A percentile compares a stretch with the other conserved stretches of the same genome.
Conservation (phyloP, 2,329 filamentous ascomycete genomes). For the Scedosporium boydii region DNA sequence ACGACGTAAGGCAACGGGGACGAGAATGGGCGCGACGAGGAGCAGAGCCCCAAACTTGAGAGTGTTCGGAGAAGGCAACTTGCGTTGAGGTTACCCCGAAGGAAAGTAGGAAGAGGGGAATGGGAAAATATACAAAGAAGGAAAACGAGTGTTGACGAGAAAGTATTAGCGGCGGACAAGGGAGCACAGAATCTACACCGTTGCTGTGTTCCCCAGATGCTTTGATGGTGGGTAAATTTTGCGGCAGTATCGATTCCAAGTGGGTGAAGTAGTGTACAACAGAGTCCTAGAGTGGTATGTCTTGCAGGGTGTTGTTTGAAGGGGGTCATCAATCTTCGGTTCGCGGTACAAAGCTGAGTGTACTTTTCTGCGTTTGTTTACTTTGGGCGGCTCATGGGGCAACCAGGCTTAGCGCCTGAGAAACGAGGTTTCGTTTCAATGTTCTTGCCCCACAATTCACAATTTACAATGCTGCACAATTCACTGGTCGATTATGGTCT, state of each 20-base stretch:
- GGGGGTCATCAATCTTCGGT: not conserved
- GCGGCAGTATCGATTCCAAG: not conserved
- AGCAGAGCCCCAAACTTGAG: constrained; percentile 23
- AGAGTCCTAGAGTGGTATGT: too few relatives aligned
- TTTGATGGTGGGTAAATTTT: not conserved
- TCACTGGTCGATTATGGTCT: too few relatives aligned
- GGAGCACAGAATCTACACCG: not conserved
- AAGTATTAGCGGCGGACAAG: not conserved
- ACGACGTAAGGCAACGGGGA: constrained; percentile 14
- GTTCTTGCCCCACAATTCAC: not conserved
- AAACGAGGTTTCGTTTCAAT: not conserved
- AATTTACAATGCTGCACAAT: too few relatives aligned
- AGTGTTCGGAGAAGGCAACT: not conserved
- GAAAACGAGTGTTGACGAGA: not conserved
- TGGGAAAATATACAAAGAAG: not conserved
- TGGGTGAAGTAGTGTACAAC: too few relatives aligned
- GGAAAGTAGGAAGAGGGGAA: not conserved
- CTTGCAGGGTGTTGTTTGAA: not conserved
- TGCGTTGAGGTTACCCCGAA: not conserved
- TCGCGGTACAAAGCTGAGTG: not conserved
- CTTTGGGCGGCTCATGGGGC: not conserved
- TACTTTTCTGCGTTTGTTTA: not conserved
- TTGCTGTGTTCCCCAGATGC: not conserved
- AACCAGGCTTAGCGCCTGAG: not conserved
- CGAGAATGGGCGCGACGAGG: constrained; percentile 23